Evolutionary conservation across 2,329 filamentous ascomycete genomes (phyloP).

Genomic region (Aschersonia sp.): DNA sequence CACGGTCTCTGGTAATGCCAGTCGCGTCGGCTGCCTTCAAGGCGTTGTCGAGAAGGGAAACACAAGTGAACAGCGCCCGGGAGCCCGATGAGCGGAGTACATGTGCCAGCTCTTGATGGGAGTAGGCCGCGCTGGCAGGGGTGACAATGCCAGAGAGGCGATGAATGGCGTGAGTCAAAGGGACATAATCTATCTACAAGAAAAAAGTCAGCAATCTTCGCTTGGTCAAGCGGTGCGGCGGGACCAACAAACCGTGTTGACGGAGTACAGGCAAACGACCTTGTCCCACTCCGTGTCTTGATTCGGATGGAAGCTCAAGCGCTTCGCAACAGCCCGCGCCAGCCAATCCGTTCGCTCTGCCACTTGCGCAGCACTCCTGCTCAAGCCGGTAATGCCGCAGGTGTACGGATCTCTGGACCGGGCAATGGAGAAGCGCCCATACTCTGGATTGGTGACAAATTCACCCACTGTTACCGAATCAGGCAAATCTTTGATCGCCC

Average conservation of each 20-base stretch:
- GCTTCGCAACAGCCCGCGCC: constrained; percentile 52
- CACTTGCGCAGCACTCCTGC: constrained; percentile 48
- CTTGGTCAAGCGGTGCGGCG: not conserved
- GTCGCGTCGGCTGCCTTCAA: constrained; percentile 47
- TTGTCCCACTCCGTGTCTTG: constrained; percentile 69
- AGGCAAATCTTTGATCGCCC: constrained; percentile 35
- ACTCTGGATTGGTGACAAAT: constrained; percentile 60
- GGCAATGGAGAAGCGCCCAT: constrained; percentile 49
- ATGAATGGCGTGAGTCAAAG: constrained; percentile 60
- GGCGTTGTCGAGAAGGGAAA: constrained; percentile 48
- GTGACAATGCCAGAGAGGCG: constrained; percentile 59
- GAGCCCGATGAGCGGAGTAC: constrained; percentile 57
- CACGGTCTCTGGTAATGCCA: constrained; percentile 45
- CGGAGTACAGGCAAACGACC: constrained; percentile 59
- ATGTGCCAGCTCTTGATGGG: constrained; percentile 51
- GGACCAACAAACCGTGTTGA: constrained; percentile 49
- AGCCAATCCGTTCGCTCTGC: constrained; percentile 51
- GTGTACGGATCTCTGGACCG: constrained; percentile 58
- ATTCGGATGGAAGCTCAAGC: constrained; percentile 57
- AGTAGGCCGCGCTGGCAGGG: constrained; percentile 64
- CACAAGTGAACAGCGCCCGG: constrained; percentile 57
- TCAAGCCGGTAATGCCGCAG: constrained; percentile 58
- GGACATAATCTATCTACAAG: constrained; percentile 55
- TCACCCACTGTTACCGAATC: constrained; percentile 62
- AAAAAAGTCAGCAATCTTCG: not conserved